Evolutionary conservation across 768 basidiomycete genomes (phyloP).

Genomic region (Naganishia kalamii): DNA sequence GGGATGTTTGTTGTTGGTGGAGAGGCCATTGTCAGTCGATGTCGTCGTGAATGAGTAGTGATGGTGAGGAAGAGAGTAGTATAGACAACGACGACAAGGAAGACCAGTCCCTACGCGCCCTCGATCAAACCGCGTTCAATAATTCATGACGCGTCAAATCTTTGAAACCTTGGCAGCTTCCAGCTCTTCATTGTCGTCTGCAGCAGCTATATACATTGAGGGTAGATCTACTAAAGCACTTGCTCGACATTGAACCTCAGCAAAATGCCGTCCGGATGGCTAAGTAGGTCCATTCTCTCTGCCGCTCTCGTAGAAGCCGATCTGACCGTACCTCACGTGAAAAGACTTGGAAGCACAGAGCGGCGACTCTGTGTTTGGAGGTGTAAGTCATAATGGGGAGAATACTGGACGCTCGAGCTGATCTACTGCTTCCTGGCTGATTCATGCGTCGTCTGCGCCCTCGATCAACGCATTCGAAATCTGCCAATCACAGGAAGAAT

Average conservation of each 20-base stretch:
- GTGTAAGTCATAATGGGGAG: not conserved
- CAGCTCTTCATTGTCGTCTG: not conserved
- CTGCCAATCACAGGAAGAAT: slow-evolving; percentile 3
- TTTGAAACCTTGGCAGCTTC: too few relatives aligned
- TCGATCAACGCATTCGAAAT: not conserved
- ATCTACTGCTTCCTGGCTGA: not conserved
- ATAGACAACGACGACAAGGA: not conserved
- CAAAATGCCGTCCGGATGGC: slow-evolving; percentile 14
- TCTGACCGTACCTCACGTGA: too few relatives aligned
- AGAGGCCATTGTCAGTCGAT: too few relatives aligned
- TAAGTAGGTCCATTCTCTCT: not conserved
- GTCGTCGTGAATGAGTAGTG: not conserved
- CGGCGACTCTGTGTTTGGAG: slow-evolving; percentile 4
- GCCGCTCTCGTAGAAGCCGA: not conserved
- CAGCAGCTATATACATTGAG: not conserved
- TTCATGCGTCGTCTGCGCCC: not conserved
- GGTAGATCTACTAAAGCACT: not conserved
- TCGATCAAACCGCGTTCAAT: not conserved
- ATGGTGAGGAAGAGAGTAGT: not conserved
- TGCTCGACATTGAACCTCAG: not conserved
- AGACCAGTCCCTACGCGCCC: not conserved
- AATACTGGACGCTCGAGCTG: not conserved
- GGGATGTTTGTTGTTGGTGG: not conserved
- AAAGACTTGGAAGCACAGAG: slow-evolving; percentile 1
- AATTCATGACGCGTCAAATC: not conserved